Evolutionary conservation across 2,329 filamentous ascomycete genomes (phyloP), one percentile per base, ranked within the genome.

Genomic region (Xylaria sp.): DNA sequence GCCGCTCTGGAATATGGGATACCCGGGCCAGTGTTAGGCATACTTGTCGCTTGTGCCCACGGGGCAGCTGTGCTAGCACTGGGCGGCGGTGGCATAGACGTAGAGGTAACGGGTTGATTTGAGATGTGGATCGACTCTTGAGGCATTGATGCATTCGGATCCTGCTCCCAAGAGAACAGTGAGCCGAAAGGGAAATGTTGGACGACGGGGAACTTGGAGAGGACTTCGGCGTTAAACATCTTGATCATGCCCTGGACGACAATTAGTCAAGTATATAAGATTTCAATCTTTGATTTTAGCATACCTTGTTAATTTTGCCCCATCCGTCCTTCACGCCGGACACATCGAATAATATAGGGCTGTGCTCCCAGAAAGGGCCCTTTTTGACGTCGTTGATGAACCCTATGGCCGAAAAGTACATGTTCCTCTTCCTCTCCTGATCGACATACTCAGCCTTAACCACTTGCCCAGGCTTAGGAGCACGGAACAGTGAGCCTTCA

Each of bases 321-420:
- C 94, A 99, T n/a, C 94, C 90, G 52, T 88, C 87, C 62, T 85
- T 86, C 60, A 99, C 89, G 9, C 94, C 94, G 0, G 91, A 96
- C 39, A 99, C 91, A 71, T 99, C 92, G 70, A 89, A 99, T 11
- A 99, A 76, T 62, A 96, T 93, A 0, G 93, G 93, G 61, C 91
- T 96, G 70, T 99, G 93, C 65, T 93, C 90, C 92, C 94, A 97
- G 69, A 99, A 99, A 0, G 94, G 93, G 0, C 94, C 94, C 59
- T 82, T 92, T 70, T 99, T 99, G 44, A 99, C 94, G 68, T 96
- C 92, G 72, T 96, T 90, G 70, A 99, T 97, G 78, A 99, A 99
- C 8, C 92, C 92, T 53, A 99, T 86, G 26, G 94, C 94, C 4
- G 91, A 89, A 71, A 97, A 99, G 73, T 99, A 99, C 83, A 99